Evolutionary conservation across 768 basidiomycete genomes (phyloP), one percentile per base, ranked within the genome.

Genomic region (Cyclocybe cylindracea): DNA sequence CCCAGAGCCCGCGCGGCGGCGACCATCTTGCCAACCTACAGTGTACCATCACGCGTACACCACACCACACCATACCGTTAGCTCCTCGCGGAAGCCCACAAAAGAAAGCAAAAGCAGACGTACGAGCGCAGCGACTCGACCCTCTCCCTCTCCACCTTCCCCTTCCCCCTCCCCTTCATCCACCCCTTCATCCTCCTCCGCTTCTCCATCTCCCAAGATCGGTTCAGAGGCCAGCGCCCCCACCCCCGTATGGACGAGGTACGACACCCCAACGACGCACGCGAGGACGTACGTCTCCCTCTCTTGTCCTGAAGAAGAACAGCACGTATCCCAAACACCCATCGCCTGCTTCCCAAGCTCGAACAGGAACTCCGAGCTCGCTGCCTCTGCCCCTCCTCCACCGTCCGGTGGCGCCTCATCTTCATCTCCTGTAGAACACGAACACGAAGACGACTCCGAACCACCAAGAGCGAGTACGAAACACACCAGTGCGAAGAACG

Each of bases 1-100:
- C 86, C 86, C 73, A 89, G 80, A 50, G 71, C 71, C 6, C 86
- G 76, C 8, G 87, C 87, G 6, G 82, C 65, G 55, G 81, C 85
- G 46, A 89, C 78, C 70, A 87, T 78, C 70, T 88, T 89, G 16
- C 85, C 85, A 10, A 86, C 74, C 85, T 86, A 57, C 2, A 46
- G n/a, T n/a, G n/a, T n/a, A n/a, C n/a, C n/a, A n/a, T n/a, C n/a
- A n/a, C n/a, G n/a, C n/a, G n/a, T n/a, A n/a, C n/a, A n/a, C n/a
- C n/a, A n/a, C n/a, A n/a, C n/a, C n/a, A n/a, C 39, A 48, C 34
- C 34, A 50, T 43, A 41, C 16, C 18, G 24, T 24, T 5, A 24
- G 24, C 5, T 24, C 24, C 24, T 24, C 24, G 24, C 5, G 3
- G 24, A 14, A n/a, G 54, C 29, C 33, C 32, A 38, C 14, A 10